phyloP scores from a whole-genome alignment of 768 basidiomycete genomes.

The Flagelloscypha sp. region DNA sequence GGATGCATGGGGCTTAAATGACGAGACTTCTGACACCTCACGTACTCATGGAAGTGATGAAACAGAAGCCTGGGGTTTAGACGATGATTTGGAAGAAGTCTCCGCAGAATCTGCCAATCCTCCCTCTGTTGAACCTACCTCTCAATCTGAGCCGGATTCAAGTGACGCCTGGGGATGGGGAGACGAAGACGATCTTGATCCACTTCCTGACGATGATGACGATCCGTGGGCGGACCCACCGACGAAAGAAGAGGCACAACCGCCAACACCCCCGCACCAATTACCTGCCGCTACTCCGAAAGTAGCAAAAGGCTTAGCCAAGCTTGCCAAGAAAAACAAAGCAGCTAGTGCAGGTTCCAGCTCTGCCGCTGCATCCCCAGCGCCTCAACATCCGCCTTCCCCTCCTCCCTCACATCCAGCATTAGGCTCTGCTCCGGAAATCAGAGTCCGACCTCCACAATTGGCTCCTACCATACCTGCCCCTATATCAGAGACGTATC shows the following conservation, averaged over 20 bases:
- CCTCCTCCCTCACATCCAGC: conserved; percentile 13
- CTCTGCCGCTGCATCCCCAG: conserved; percentile 15
- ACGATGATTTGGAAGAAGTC: conserved; percentile 31
- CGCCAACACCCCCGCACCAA: conserved; percentile 22
- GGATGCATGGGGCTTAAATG: conserved; percentile 39
- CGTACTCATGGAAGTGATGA: conserved; percentile 2
- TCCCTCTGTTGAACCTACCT: conserved; percentile 8
- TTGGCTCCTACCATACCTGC: conserved; percentile 13
- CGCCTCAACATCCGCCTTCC: conserved; percentile 11
- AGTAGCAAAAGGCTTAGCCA: conserved; percentile 50
- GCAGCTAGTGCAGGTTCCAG: conserved; percentile 18
- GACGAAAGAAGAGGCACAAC: conserved; percentile 18
- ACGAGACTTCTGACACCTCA: conserved; percentile 7
- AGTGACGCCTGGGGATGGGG: conserved; percentile 76
- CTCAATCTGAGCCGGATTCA: conserved; percentile 31
- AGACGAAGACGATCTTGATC: conserved; percentile 34
- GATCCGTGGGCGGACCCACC: conserved; percentile 59
- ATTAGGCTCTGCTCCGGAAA: conserved; percentile 14
- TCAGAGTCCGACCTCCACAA: conserved; percentile 19
- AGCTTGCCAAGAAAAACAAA: conserved; percentile 49
- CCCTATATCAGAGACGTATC: conserved; percentile 44
- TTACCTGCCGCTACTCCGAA: conserved; percentile 37
- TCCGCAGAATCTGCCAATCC: conserved; percentile 10
- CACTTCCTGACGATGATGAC: conserved; percentile 32
- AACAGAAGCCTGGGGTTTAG: conserved; percentile 27